Evolutionary conservation across 345 rosid species (phyloP), one percentile per base, ranked within the genome.

Genomic region (Murraya koenigii): DNA sequence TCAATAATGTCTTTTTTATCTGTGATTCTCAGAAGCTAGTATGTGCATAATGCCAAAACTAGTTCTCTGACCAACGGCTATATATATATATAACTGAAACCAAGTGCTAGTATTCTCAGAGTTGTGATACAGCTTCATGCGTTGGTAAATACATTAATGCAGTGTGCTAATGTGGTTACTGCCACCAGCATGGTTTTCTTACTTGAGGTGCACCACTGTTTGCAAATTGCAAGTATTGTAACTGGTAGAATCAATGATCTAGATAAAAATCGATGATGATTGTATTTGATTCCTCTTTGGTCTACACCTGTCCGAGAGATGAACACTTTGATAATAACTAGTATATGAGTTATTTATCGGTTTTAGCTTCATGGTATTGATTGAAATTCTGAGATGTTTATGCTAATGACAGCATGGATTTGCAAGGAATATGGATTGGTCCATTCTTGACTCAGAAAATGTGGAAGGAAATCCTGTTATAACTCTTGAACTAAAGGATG

Each of bases 391-490:
- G 41, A 66, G 13, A 49, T 84, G 15, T 65, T 19, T 55, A 3
- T 74, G 72, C 38, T 23, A 72, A 64, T 77, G 61, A 85, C 82
- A 93, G 99, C 98, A 95, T 84, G 99, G 99, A 35, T 95, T 95
- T 85, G 96, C 91, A 59, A 91, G 99, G 80, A 95, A 93, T 80
- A 68, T 95, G 97, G 99, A 95, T 79, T 95, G 99, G 99, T 90
- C 94, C 13, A 47, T 92, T 75, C 59, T 81, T 36, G 93, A 91
- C 81, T 89, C 97, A 28, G 89, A 86, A 66, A 87, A 80, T 61
- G 83, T 79, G 39, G 94, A 86, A 59, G 99, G 89, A 72, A 88
- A 74, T 83, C 93, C 92, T 30, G 69, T 74, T 62, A 89, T 91
- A 26, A 92, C 97, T 79, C 91, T 95, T 54, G 93, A 90, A 88